Percentiles rank a stretch among this genome's conserved stretches.
Conservation (phyloP, 495 filamentous ascomycete species). For the Pyrenula massariospora region DNA sequence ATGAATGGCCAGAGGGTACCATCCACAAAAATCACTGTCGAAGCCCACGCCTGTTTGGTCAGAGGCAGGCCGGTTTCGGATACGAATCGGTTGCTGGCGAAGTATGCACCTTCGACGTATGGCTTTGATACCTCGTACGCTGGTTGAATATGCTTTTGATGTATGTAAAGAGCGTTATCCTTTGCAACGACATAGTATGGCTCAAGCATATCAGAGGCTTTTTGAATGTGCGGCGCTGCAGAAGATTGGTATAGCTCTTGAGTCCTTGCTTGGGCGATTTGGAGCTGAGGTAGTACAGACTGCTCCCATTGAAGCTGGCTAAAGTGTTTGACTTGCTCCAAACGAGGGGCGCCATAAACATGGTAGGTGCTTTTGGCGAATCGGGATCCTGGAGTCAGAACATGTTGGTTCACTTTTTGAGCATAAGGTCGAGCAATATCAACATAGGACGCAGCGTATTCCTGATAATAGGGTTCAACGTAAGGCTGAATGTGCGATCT, state of each 20-base stretch:
- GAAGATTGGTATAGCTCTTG: constrained; percentile 54
- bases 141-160: constrained; percentile 62
- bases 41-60: constrained; percentile 54
- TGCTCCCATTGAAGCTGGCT: constrained; percentile 65
- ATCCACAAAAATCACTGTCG: constrained; percentile 54
- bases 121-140: constrained; percentile 61
- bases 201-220: constrained; percentile 35
- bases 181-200: constrained; percentile 64
- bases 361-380: constrained; percentile 52
- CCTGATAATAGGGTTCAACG: constrained; percentile 74
- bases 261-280: constrained; percentile 44
- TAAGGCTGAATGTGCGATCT: constrained; percentile 62
- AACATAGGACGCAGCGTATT: constrained; percentile 73
- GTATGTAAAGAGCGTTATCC: constrained; percentile 48
- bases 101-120: constrained; percentile 60
- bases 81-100: constrained; percentile 51
- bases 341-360: constrained; percentile 66
- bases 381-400: constrained; percentile 53
- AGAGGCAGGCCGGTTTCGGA: constrained; percentile 63
- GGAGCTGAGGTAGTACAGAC: constrained; percentile 60
- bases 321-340: constrained; percentile 52
- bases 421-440: constrained; percentile 68
- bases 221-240: constrained; percentile 64
- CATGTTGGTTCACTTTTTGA: constrained; percentile 45
- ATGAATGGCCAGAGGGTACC: constrained; percentile 69